Base-by-base conservation (phyloP, 2,329 filamentous ascomycete species). In the Aureobasidium sp. region DNA sequence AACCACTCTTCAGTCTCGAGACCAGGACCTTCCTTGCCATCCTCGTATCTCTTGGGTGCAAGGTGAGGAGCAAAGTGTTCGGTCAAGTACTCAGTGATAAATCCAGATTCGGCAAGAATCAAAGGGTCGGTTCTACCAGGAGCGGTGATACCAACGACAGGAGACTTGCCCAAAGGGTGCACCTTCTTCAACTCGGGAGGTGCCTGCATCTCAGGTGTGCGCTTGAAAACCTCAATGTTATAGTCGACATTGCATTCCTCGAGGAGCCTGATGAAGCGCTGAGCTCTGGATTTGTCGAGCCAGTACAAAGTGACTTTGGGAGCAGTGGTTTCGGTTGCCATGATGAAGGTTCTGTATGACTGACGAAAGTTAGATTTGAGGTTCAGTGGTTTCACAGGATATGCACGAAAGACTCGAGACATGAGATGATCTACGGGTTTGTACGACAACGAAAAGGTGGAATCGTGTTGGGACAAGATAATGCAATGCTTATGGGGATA, bases 111-210 rank as follows among this genome's bases (percentile, higher is more conserved):
- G 10, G 90, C 90, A 50, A 97, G 77, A 0, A 93, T 82, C 36
- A 85, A 65, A 1, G 81, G 81, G 64, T 81, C 74, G 3, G 74
- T 68, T 13, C 69, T 73, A 0, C 72, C 73, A 1, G 79, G 74
- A 1, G 76, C 73, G 64, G 84, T 77, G 67, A 97, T 78, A 9
- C 83, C 83, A 66, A 97, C 77, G 45, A 93, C 77, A 0, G 93
- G 93, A 1, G 90, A 91, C 73, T 96, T 96, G 64, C 93, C 93
- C 4, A 97, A 80, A 0, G 90, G 88, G 70, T 96, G 91, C 41
- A 96, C 76, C 65, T 90, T 80, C 69, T 88, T 86, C 49, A 97
- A 81, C 69, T 89, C 87, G 0, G 84, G 78, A 3, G 90, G 90
- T 1, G 92, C 92, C n/a, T 89, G 78, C 68, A 78, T 81, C 61